Base-by-base conservation (phyloP, 2,329 filamentous ascomycete genomes). In the Pseudonectria buxi region DNA sequence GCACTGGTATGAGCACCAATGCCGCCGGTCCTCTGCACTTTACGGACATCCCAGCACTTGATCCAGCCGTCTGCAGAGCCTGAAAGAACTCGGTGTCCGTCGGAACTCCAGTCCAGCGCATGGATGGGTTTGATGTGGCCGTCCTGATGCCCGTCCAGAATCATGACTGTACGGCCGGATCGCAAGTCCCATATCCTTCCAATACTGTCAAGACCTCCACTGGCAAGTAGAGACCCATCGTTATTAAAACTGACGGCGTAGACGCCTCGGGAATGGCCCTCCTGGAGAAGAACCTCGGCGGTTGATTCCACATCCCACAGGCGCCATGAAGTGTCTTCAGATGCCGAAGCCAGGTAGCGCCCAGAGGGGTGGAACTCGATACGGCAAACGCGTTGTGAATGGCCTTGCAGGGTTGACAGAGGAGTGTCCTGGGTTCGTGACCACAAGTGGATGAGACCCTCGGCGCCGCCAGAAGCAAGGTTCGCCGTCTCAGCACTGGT, bases 41-140 rank as follows among this genome's bases (percentile, higher is more conserved):
- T 90, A 30, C 92, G 80, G 34, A 98, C 73, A 56, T 98, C 92
- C 92, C 92, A 98, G 63, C 90, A 95, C 62, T 95, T 96, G 54
- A 95, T 81, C 76, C 92, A 96, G 13, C 90, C 90, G 56, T 98
- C 92, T 3, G 82, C 87, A 11, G 88, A 94, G 2, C 88, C 89
- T 0, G 88, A 88, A n/a, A 96, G 69, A 7, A 96, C 78, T n/a
- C 92, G 79, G 58, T 95, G 82, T 6, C 90, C 88, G 56, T 98
- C 92, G 0, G 81, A 74, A 39, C 85, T 81, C 92, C 94, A 98
- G 59, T 95, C 89, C 6, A 96, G 68, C 1, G 82, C 88, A 53
- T 94, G 89, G 35, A 98, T 95, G 11, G 94, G 89, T 43, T 89
- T 86, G 55, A 95, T 92, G 51, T 82, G 78, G 2, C 76, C 77